Percentiles rank a stretch among this genome's conserved stretches.
These are phyloP conservation scores for Limnomonas spitsbergensis DNA, from an alignment of 139 green algal species.

Conservation along the genomic window DNA sequence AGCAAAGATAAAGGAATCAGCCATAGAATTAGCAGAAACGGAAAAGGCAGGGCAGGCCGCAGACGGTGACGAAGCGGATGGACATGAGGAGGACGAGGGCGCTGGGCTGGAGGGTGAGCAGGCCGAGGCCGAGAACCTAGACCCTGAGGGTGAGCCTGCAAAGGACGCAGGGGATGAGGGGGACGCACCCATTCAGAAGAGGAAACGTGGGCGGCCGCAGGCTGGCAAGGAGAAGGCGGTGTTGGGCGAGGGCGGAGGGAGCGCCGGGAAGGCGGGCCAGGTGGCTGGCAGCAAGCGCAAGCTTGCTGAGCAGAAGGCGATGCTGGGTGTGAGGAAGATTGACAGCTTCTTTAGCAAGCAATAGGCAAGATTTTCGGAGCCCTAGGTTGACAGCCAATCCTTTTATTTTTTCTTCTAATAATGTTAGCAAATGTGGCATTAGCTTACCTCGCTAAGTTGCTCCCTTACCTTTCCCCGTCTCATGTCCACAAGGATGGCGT, in stretches of 20 bases:
- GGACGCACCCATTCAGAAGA: neutral
- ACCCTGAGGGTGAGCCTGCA: neutral
- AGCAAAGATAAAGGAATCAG: neutral
- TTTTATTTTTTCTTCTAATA: too few species aligned
- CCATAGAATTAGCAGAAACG: neutral
- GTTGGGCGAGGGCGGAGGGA: too few species aligned
- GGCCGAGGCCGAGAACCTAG: neutral
- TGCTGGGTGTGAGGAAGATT: neutral
- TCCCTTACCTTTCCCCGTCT: too few species aligned
- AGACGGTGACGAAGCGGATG: neutral
- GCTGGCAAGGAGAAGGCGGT: neutral
- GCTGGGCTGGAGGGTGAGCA: neutral
- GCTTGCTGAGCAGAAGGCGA: neutral
- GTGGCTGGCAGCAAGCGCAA: neutral
- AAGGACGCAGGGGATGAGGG: neutral
- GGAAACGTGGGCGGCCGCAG: neutral
- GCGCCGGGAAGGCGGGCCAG: neutral
- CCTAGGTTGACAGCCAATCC: too few species aligned
- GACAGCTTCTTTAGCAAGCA: constrained; percentile 11
- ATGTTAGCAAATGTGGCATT: too few species aligned
- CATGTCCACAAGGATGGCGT: too few species aligned
- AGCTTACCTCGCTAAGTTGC: too few species aligned
- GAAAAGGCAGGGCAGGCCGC: neutral
- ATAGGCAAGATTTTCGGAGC: too few species aligned
- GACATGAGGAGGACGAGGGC: neutral